Conservation (phyloP, 345 rosid genomes). For the Eucalyptus rudis region DNA sequence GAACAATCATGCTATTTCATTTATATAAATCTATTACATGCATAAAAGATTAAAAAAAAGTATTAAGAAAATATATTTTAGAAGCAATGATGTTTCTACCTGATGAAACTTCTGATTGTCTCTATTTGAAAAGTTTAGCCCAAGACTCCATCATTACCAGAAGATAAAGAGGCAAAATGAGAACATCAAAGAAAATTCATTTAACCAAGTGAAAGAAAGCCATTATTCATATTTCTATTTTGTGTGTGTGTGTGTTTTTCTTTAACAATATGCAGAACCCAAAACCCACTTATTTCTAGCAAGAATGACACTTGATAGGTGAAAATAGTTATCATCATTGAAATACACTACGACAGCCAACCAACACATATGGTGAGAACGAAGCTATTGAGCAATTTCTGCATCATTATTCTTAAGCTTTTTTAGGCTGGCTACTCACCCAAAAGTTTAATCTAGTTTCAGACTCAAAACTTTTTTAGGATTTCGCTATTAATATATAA, state of each 20-base stretch:
- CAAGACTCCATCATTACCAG: not conserved
- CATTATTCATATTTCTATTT: not conserved
- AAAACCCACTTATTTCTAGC: not conserved
- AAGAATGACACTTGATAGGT: not conserved
- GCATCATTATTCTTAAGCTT: not conserved
- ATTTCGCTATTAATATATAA: not conserved
- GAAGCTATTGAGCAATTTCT: not conserved
- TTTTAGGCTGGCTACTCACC: not conserved
- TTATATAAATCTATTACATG: not conserved
- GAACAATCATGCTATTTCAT: not conserved
- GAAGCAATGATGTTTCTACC: not conserved
- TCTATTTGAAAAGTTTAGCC: not conserved
- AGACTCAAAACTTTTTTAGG: not conserved
- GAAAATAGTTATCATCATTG: not conserved
- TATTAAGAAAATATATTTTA: not conserved
- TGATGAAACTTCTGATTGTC: not conserved
- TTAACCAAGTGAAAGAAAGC: not conserved
- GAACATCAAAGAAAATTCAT: not conserved
- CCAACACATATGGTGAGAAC: not conserved
- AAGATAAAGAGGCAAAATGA: not conserved
- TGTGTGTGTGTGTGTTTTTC: not conserved
- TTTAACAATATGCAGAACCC: not conserved
- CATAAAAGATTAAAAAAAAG: not conserved
- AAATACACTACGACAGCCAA: not conserved
- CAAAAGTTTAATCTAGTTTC: not conserved